Evolutionary conservation across 1,284 basidiomycete species (phyloP), one percentile per base, ranked within the genome.

Genomic region (Malassezia arunalokei): DNA sequence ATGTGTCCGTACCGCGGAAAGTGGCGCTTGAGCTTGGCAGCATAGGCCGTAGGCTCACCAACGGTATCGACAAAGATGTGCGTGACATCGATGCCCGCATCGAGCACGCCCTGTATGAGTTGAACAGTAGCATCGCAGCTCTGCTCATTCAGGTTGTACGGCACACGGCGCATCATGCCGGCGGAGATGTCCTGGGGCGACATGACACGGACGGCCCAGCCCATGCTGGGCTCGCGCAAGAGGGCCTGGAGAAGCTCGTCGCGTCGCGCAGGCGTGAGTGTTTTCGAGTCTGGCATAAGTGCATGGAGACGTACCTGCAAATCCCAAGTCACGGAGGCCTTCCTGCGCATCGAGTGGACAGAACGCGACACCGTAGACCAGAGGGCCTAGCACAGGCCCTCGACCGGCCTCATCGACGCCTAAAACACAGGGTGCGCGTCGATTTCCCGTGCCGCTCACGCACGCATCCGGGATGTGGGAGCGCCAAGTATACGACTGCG

Each of bases 341-440:
- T 84, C 80, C 63, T 83, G 79, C 75, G 87, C 95, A 8, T 82
- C 77, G 4, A 80, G 76, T 0, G 88, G 87, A 65, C 91, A 96
- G 73, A 89, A 96, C 0, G 92, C 89, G 24, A 92, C 82, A 1
- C 87, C 92, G 67, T 98, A 98, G 0, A 98, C 92, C 60, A 96
- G 80, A 0, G 92, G 92, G 2, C 79, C 78, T 0, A 95, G 77
- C 1, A 90, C 90, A 11, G 91, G 92, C 0, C 94, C 92, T 54
- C 92, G 79, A 1, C 92, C 92, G 0, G 92, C 92, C 74, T 98
- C 92, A 74, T 98, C 92, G 6, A 98, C 89, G 33, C 92, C 92
- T 51, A 98, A 48, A 9, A 63, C 62, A 44, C 66, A 71, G 3
- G 66, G 63, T 1, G 62, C 60, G 27, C 59, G 57, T 38, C 50